Conservation (phyloP, 768 basidiomycete genomes). For the Suillus placidus region DNA sequence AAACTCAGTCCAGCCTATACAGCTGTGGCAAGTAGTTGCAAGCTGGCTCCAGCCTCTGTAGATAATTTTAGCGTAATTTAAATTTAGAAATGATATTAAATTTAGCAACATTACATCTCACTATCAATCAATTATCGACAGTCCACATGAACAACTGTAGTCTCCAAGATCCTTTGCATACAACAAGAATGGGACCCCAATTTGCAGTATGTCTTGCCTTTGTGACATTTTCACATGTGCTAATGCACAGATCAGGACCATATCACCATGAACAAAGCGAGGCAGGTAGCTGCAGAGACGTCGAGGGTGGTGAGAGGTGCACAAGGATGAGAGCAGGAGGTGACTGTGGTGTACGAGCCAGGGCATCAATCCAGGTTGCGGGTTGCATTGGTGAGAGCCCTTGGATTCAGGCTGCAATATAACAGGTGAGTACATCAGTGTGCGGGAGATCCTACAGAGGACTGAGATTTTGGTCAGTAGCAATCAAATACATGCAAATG, state of each 20-base stretch:
- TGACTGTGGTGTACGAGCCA: too few relatives aligned
- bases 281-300: too few relatives aligned
- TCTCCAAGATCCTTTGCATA: background rate
- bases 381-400: too few relatives aligned
- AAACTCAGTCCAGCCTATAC: background rate
- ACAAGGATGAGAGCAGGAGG: too few relatives aligned
- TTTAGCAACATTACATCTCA: background rate
- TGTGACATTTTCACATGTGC: background rate
- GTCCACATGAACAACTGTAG: background rate
- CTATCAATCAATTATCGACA: background rate
- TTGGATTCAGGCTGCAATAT: too few relatives aligned
- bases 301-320: too few relatives aligned
- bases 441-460: too few relatives aligned
- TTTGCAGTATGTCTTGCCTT: background rate
- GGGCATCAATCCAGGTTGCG: too few relatives aligned
- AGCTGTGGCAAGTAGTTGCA: background rate
- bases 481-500: too few relatives aligned
- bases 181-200: background rate
- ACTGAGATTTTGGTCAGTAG: too few relatives aligned
- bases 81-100: background rate
- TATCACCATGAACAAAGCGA: too few relatives aligned
- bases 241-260: background rate
- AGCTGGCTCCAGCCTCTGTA: background rate
- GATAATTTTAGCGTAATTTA: background rate
- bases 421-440: too few relatives aligned